Evolutionary conservation across 2,329 filamentous ascomycete genomes (phyloP).

Genomic region (Cladosporium sp.): DNA sequence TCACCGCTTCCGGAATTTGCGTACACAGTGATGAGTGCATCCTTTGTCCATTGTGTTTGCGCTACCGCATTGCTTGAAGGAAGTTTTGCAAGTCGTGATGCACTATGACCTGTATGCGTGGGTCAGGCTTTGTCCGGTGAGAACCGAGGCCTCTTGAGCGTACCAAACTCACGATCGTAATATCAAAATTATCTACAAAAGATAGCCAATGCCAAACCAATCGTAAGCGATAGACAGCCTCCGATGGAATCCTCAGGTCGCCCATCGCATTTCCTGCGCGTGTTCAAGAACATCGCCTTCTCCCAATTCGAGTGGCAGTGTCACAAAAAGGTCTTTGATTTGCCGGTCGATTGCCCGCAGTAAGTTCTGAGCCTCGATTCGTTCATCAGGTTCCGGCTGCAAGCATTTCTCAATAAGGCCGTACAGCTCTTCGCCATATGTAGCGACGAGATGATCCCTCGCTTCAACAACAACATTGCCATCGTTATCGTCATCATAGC

Average conservation of each 20-base stretch:
- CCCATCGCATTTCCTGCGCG: not conserved
- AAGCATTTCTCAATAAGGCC: not conserved
- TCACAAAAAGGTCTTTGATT: not conserved
- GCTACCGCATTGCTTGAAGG: not conserved
- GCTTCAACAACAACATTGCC: not conserved
- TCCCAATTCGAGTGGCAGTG: not conserved
- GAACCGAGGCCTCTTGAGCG: no score
- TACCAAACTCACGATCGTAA: no score
- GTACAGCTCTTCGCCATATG: not conserved
- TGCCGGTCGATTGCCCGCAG: not conserved
- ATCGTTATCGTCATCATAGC: not conserved
- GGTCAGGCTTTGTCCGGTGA: no score
- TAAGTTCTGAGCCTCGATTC: not conserved
- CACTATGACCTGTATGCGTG: no score
- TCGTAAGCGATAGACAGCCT: no score
- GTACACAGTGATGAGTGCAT: not conserved
- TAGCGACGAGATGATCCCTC: not conserved
- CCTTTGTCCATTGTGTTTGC: not conserved
- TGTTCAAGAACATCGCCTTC: not conserved
- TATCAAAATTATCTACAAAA: no score
- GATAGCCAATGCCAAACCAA: no score
- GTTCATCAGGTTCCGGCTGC: not conserved
- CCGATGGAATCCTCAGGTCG: not conserved
- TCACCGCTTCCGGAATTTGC: not conserved
- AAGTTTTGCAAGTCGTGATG: no score